A percentile compares a stretch with the other conserved stretches of the same genome.
Evolutionary conservation across 345 rosid species (phyloP).

Genomic region (Brassica carinata): DNA sequence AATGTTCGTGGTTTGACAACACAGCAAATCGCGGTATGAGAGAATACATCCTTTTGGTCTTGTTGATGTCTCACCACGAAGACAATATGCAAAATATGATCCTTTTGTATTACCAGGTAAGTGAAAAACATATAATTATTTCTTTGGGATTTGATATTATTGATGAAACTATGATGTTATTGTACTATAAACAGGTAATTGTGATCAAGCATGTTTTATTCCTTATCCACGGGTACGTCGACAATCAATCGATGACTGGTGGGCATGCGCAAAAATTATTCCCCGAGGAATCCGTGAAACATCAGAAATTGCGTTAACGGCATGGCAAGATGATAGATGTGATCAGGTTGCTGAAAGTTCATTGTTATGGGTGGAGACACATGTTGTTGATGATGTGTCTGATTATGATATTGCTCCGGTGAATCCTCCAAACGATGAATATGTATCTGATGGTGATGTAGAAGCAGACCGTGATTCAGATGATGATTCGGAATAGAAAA

Average conservation of each 20-base stretch:
- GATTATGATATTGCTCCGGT: neutral
- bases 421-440: neutral
- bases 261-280: neutral
- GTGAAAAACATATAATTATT: no score
- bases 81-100: neutral
- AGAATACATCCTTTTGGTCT: neutral
- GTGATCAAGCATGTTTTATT: neutral
- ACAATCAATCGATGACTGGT: neutral
- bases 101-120: neutral
- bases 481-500: neutral
- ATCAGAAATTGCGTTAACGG: neutral
- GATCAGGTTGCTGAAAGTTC: neutral
- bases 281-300: neutral
- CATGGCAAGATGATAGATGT: neutral
- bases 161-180: neutral
- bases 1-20: neutral
- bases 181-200: neutral
- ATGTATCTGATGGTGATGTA: neutral
- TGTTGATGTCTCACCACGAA: neutral
- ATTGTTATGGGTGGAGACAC: neutral
- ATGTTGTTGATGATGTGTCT: neutral
- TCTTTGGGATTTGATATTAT: no score
- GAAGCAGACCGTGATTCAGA: neutral
- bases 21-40: neutral
- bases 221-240: neutral